These are phyloP conservation scores for Tolypocladium guangdongense DNA, from an alignment of 2,329 filamentous ascomycete species.

Conservation along the genomic window DNA sequence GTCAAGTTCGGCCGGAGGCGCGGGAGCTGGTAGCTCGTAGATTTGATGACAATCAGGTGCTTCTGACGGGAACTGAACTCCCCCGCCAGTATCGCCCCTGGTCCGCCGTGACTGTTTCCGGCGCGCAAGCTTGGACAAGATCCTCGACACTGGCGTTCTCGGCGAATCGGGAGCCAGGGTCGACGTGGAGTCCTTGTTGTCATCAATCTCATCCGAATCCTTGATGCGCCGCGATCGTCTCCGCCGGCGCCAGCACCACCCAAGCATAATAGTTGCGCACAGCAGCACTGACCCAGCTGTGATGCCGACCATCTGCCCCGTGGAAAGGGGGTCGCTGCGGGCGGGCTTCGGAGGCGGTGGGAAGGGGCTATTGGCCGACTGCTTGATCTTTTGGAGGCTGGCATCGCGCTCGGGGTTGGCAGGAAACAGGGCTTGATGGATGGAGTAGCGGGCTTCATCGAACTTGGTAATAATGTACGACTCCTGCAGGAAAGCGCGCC, in stretches of 20 bases:
- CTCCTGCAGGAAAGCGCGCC: slow-evolving; percentile 60
- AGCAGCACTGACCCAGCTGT: slow-evolving; percentile 29
- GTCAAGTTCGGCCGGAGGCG: slow-evolving; percentile 38
- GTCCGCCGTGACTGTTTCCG: slow-evolving; percentile 20
- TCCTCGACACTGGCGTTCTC: slow-evolving; percentile 12
- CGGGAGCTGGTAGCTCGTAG: slow-evolving; percentile 38
- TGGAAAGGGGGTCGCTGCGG: slow-evolving; percentile 20
- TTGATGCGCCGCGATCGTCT: slow-evolving; percentile 15
- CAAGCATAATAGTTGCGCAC: slow-evolving; percentile 16
- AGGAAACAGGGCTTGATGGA: slow-evolving; percentile 47
- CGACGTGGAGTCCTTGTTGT: slow-evolving; percentile 26
- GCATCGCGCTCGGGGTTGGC: slow-evolving; percentile 26
- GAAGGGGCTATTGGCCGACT: slow-evolving; percentile 34
- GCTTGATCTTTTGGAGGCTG: slow-evolving; percentile 30
- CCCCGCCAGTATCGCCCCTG: slow-evolving; percentile 9
- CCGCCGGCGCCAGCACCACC: slow-evolving; percentile 23
- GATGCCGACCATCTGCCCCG: slow-evolving; percentile 33
- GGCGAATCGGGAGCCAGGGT: slow-evolving; percentile 16
- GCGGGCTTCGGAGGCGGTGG: slow-evolving; percentile 22
- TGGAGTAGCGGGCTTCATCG: slow-evolving; percentile 39
- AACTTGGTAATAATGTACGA: slow-evolving; percentile 49
- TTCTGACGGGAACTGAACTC: slow-evolving; percentile 17
- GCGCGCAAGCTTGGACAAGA: slow-evolving; percentile 31
- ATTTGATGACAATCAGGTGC: slow-evolving; percentile 36
- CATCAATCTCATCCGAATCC: slow-evolving; percentile 13